A percentile compares a stretch with the other conserved stretches of the same genome.
phyloP scores from a whole-genome alignment of 352 stramenopile genomes.

The Globisporangium perplexum region DNA sequence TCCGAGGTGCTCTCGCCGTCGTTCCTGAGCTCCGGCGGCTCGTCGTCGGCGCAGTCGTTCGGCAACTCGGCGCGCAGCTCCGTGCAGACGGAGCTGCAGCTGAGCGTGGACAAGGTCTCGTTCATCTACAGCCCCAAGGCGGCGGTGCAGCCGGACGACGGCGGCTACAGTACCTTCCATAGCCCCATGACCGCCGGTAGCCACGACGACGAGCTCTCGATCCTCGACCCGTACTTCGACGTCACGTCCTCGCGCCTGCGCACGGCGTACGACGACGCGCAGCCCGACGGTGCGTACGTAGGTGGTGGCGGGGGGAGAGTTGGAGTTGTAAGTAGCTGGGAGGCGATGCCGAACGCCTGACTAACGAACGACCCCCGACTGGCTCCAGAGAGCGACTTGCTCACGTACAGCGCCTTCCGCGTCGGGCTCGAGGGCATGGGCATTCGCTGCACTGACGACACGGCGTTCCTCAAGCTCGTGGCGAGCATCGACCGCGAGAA shows the following conservation, averaged over 20 bases:
- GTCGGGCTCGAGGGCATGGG: slow-evolving; percentile 56
- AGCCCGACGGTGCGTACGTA: slow-evolving; percentile 36
- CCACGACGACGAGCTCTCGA: slow-evolving; percentile 69
- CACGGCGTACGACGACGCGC: slow-evolving; percentile 62
- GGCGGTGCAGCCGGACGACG: slow-evolving; percentile 6
- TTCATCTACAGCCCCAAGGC: slow-evolving; percentile 74
- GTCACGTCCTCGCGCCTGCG: slow-evolving; percentile 67
- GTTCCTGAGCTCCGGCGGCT: slow-evolving; percentile 10
- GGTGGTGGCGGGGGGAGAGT: too few relatives aligned
- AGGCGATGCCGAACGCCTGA: not conserved
- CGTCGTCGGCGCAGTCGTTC: slow-evolving; percentile 14
- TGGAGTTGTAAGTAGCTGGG: not conserved
- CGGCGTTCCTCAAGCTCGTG: slow-evolving; percentile 70
- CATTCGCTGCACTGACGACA: slow-evolving; percentile 64
- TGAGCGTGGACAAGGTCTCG: slow-evolving; percentile 78
- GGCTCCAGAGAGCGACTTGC: slow-evolving; percentile 23
- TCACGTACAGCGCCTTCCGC: slow-evolving; percentile 57
- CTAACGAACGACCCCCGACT: not conserved
- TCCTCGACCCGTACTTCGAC: slow-evolving; percentile 85
- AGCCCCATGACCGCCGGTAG: slow-evolving; percentile 22
- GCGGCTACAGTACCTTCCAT: slow-evolving; percentile 47
- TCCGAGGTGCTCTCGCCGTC: slow-evolving; percentile 11
- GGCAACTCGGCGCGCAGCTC: slow-evolving; percentile 10
- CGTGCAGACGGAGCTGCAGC: slow-evolving; percentile 50
- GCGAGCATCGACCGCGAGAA: slow-evolving; percentile 51